phyloP scores from a whole-genome alignment of 2,329 filamentous ascomycete genomes.

The Trichoderma breve region DNA sequence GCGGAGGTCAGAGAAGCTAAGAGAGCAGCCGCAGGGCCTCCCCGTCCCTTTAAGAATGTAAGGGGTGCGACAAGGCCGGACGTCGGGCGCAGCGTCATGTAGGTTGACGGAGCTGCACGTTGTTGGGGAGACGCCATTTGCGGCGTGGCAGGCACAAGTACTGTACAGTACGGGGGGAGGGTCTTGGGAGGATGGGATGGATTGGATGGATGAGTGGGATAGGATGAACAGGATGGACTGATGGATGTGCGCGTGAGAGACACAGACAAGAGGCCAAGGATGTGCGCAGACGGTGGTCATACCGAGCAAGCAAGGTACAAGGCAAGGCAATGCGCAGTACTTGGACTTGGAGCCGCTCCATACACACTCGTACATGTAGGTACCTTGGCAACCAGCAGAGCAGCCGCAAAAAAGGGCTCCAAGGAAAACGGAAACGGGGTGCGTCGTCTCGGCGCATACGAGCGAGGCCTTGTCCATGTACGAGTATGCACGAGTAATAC shows the following conservation, averaged over 20 bases:
- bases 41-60: conserved; percentile 20
- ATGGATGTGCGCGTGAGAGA: conserved; percentile 13
- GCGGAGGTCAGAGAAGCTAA: conserved; percentile 14
- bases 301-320: conserved; percentile 16
- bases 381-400: neutral
- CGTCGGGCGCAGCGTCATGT: conserved; percentile 19
- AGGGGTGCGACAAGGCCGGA: conserved; percentile 20
- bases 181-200: conserved; percentile 6
- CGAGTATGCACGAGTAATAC: conserved; percentile 9
- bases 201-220: conserved; percentile 7
- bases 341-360: neutral
- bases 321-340: neutral
- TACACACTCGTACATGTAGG: neutral
- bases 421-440: neutral
- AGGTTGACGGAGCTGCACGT: conserved; percentile 19
- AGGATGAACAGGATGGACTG: conserved; percentile 14
- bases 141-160: conserved; percentile 9
- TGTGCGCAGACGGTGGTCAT: conserved; percentile 17
- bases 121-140: conserved; percentile 24
- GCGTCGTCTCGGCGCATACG: neutral
- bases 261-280: conserved; percentile 4
- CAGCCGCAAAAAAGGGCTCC: neutral
- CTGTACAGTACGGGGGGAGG: conserved; percentile 1
- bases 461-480: conserved; percentile 1
- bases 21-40: conserved; percentile 16